Percentiles rank a stretch among this genome's conserved stretches.
phyloP scores from a whole-genome alignment of 345 rosid species.

The Triadica sebifera region DNA sequence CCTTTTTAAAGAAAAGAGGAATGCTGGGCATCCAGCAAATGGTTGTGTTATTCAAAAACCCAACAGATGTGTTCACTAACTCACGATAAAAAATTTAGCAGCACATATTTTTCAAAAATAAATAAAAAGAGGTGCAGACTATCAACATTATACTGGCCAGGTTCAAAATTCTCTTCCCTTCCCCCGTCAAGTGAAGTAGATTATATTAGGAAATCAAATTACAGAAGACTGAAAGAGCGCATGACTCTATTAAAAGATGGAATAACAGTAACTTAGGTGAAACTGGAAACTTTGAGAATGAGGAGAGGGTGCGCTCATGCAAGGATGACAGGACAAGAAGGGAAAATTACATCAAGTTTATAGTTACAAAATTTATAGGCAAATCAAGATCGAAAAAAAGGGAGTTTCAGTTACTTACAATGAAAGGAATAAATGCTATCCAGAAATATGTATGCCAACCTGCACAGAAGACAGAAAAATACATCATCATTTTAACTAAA shows the following conservation, averaged over 20 bases:
- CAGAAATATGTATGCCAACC: constrained; percentile 92
- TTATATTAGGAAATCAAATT: not conserved
- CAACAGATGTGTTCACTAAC: not conserved
- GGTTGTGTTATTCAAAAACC: not conserved
- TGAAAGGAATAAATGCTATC: constrained; percentile 76
- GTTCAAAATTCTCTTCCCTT: too few relatives aligned
- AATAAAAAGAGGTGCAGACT: not conserved
- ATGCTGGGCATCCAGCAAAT: not conserved
- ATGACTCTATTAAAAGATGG: not conserved
- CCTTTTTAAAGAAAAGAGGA: not conserved
- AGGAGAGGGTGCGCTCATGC: too few relatives aligned
- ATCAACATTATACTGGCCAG: too few relatives aligned
- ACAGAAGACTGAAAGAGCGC: not conserved
- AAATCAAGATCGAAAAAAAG: not conserved
- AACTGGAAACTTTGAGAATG: not conserved
- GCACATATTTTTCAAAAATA: not conserved
- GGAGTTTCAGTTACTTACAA: constrained; percentile 45
- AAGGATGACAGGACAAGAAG: not conserved
- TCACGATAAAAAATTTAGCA: not conserved
- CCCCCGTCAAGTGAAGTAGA: too few relatives aligned
- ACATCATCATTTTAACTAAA: not conserved
- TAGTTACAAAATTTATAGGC: not conserved
- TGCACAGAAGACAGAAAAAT: constrained; percentile 26
- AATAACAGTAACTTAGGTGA: not conserved
- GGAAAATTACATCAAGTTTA: not conserved